Evolutionary conservation across 345 rosid genomes (phyloP), one percentile per base, ranked within the genome.

Genomic region (Viola odorata): DNA sequence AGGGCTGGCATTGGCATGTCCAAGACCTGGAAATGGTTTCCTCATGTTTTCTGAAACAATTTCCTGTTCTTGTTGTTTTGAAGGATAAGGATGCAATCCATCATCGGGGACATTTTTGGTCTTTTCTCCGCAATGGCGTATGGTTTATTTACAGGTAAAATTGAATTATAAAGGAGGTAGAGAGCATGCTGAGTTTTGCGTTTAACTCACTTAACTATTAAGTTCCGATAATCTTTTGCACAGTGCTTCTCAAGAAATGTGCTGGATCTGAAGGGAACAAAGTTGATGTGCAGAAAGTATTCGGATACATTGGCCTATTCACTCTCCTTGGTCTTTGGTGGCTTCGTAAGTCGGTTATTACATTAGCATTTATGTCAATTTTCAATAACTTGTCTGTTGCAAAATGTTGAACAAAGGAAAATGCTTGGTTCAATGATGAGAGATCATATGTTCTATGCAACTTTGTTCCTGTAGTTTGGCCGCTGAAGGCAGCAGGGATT

Each of bases 201-300:
- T 23, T 23, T 23, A 23, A 23, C 32, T 23, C 32, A 23, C 32
- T 23, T 23, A 23, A 23, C 1, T 23, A 23, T 23, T 23, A 2
- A 23, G 32, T 23, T 23, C 32, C 1, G 32, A 23, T 23, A 1
- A 23, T 23, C 2, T 23, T 23, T 23, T 1, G 32, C 32, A 1
- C 32, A 23, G 32, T 23, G 32, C 32, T 23, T 1, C 32, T 23
- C 32, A 23, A 23, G 32, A 23, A 90, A 90, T 55, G 99, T 87
- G 78, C 74, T 78, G 73, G 98, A 92, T 75, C 70, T 92, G 62
- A 8, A 80, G 86, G 84, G 88, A 90, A 72, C 32, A 23, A 23
- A 23, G 32, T 23, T 2, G 32, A 23, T 23, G 32, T 23, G 32
- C 32, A 23, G 32, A 23, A 23, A 23, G 32, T 23, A 1, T 23